Evolutionary conservation across 139 green algal species (phyloP), one percentile per base, ranked within the genome.

Genomic region (Penium margaritaceum): DNA sequence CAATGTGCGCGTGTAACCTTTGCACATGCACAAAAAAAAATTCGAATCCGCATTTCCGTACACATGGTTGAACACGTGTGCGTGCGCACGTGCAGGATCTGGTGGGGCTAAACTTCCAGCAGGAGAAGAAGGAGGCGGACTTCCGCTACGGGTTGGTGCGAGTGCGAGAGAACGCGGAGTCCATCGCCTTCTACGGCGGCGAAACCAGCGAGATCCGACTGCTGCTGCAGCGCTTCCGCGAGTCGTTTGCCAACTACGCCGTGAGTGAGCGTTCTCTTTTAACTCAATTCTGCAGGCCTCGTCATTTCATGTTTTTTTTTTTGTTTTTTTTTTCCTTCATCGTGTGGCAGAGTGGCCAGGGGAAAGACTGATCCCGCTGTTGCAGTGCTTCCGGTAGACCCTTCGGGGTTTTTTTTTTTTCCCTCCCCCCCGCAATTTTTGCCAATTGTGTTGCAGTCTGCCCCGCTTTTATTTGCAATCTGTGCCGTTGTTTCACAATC

Each of bases 31-130:
- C 44, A 17, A 3, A 17, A 32, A 9, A 21, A 2, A 21, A 1
- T 2, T n/a, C 46, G 27, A 1, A 9, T 2, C 5, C 9, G 5
- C 46, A 32, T 24, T 58, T n/a, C 46, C 46, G 5, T 2, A 7
- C 41, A 5, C 46, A 58, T n/a, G n/a, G n/a, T n/a, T n/a, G 41
- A 21, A 12, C 41, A 51, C 12, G 41, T 51, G 41, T 51, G 41
- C 41, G 12, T 51, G 41, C 41, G 41, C 41, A 51, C 12, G 41
- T 12, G 4, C 74, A 81, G 74, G 32, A 30, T 12, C 87, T 99
- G 39, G 88, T 99, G 29, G 84, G 81, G 0, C 88, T 99, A 14
- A 99, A 99, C 86, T 99, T 99, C 75, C 77, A 86, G 65, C 94
- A 99, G 76, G 94, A 99, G 83, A 91, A 90, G 1, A 78, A 85